Conservation (phyloP, 176 grass and related monocot genomes). For the Cenchrus americanus region DNA sequence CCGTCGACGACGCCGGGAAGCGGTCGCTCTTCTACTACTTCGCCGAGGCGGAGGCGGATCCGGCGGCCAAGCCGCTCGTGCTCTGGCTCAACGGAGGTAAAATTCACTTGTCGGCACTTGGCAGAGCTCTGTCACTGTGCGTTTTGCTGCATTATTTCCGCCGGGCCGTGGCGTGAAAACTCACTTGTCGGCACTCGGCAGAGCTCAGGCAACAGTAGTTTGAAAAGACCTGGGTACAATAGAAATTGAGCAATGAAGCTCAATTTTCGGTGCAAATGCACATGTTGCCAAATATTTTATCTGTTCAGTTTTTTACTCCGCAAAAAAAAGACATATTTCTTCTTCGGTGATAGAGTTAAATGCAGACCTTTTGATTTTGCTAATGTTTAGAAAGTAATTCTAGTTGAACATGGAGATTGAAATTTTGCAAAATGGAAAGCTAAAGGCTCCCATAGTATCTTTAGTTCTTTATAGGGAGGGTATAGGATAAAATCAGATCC, state of each 20-base stretch:
- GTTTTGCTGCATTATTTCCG: constrained; percentile 33
- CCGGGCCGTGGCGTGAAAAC: not conserved
- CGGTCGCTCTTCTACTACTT: constrained; percentile 97
- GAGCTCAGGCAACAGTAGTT: not conserved
- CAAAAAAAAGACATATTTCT: not conserved
- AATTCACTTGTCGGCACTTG: not conserved
- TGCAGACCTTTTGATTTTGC: not conserved
- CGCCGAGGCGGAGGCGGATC: constrained; percentile 80
- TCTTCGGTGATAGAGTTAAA: not conserved
- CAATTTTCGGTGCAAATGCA: constrained; percentile 28
- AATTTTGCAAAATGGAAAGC: not conserved
- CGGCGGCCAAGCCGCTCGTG: constrained; percentile 84
- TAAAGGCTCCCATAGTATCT: constrained; percentile 4
- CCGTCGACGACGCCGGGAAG: constrained; percentile 60
- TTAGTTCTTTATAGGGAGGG: not conserved
- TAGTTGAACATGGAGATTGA: not conserved
- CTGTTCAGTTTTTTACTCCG: not conserved
- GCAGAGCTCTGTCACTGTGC: not conserved
- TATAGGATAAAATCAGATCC: constrained; percentile 1
- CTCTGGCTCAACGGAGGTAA: constrained; percentile 99
- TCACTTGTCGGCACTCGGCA: too few relatives aligned
- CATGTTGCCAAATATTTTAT: constrained; percentile 2
- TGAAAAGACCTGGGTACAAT: not conserved
- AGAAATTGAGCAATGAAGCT: not conserved
- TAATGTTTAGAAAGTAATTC: not conserved